Conservation (phyloP, 2,329 filamentous ascomycete genomes). For the Sporothrix dimorphospora region DNA sequence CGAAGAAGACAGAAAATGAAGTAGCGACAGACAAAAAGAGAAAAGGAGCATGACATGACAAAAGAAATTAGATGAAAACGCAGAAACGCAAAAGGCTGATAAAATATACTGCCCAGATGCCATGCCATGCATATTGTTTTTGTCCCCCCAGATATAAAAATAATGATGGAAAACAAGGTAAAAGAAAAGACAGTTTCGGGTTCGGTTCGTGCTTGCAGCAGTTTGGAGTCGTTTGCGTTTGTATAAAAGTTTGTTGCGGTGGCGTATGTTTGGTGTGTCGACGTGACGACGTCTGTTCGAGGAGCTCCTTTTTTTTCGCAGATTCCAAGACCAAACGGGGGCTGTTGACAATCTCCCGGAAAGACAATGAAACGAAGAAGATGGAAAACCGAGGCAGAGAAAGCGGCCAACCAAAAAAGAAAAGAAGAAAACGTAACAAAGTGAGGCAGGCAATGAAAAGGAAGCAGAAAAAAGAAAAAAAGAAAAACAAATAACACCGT, state of each 20-base stretch:
- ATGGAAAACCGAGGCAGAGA: too few species aligned
- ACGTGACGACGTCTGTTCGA: not conserved
- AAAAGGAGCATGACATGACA: not conserved
- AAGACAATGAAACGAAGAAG: too few species aligned
- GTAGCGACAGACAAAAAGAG: not conserved
- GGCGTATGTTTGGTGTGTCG: not conserved
- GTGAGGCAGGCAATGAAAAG: not conserved
- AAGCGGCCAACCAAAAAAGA: not conserved
- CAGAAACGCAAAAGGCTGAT: not conserved
- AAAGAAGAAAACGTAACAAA: not conserved
- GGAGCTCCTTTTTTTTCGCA: not conserved
- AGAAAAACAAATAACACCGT: not conserved
- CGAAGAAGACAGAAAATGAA: not conserved
- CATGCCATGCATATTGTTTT: not conserved
- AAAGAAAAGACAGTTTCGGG: not conserved
- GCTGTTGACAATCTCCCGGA: too few species aligned
- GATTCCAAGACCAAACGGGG: too few species aligned
- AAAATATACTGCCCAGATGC: not conserved
- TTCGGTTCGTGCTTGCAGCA: not conserved
- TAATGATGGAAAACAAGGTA: not conserved
- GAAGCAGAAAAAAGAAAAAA: not conserved
- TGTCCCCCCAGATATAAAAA: not conserved
- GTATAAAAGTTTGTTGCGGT: not conserved
- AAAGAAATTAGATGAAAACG: not conserved
- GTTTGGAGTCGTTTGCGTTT: not conserved